Conservation (phyloP, 208 protist genomes). For the Leptomonas pyrrhocoris region DNA sequence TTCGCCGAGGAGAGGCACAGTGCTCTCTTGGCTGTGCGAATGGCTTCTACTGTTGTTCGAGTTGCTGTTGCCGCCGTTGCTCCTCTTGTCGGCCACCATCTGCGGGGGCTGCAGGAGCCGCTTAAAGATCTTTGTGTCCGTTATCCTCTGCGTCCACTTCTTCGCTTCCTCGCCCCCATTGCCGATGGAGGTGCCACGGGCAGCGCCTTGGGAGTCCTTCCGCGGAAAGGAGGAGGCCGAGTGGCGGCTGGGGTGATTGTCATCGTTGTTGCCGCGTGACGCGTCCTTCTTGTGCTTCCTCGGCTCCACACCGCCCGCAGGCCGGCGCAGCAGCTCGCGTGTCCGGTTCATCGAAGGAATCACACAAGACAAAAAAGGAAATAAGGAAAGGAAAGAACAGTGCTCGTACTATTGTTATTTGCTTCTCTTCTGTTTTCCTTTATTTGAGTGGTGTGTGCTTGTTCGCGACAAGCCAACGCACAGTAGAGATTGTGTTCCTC, state of each 20-base stretch:
- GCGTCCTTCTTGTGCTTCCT: slow-evolving; percentile 6
- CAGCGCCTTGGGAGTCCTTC: slow-evolving; percentile 1
- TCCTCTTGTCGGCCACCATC: background rate
- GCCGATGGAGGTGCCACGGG: background rate
- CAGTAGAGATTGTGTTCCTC: background rate
- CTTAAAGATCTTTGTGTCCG: slow-evolving; percentile 34
- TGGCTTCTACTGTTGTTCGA: background rate
- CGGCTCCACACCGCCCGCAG: slow-evolving; percentile 12
- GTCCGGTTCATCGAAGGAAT: slow-evolving; percentile 23
- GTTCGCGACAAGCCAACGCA: background rate
- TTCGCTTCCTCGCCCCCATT: slow-evolving; percentile 16
- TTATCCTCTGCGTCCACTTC: slow-evolving; percentile 30
- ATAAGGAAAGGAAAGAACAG: background rate
- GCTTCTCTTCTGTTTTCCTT: too few relatives aligned
- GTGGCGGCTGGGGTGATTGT: background rate
- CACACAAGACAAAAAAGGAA: slow-evolving; percentile 9
- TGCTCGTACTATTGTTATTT: too few relatives aligned
- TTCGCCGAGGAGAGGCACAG: slow-evolving; percentile 25
- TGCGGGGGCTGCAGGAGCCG: slow-evolving; percentile 25
- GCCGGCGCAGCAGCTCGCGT: slow-evolving; percentile 22
- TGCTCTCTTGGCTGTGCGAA: background rate
- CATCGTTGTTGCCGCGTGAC: background rate
- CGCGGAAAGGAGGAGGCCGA: background rate
- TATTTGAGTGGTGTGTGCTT: slow-evolving; percentile 5
- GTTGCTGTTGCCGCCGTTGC: background rate